These are phyloP conservation scores for Crassisporium funariophilum DNA, from an alignment of 768 basidiomycete species.

Conservation along the genomic window DNA sequence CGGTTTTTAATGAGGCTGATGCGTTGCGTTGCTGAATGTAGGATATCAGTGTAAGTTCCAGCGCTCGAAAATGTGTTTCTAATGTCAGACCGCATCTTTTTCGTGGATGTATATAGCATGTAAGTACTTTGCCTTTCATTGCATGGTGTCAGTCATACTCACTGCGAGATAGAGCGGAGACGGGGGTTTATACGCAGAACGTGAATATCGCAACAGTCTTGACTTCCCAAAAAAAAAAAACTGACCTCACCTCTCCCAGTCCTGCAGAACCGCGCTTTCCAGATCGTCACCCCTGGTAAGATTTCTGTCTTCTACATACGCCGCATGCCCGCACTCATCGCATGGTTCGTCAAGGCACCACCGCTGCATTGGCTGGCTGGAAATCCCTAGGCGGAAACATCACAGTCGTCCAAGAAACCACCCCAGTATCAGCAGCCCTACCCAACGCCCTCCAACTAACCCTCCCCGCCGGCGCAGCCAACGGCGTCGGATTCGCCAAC, in stretches of 20 bases:
- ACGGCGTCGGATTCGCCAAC: slow-evolving; percentile 57
- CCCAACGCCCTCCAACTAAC: slow-evolving; percentile 61
- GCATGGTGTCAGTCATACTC: background rate
- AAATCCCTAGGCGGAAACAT: slow-evolving; percentile 48
- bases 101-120: slow-evolving; percentile 29
- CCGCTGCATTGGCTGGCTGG: slow-evolving; percentile 56
- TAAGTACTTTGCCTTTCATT: slow-evolving; percentile 21
- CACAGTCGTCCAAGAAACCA: slow-evolving; percentile 50
- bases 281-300: slow-evolving; percentile 58
- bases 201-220: slow-evolving; percentile 31
- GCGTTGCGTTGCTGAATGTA: slow-evolving; percentile 19
- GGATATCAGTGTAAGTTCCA: slow-evolving; percentile 62
- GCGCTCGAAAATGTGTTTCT: background rate
- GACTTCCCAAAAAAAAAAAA: background rate
- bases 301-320: background rate
- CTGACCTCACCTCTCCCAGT: slow-evolving; percentile 34
- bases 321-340: background rate
- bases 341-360: slow-evolving; percentile 36
- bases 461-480: slow-evolving; percentile 41
- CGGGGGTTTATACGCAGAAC: slow-evolving; percentile 68
- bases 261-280: slow-evolving; percentile 72
- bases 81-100: slow-evolving; percentile 1
- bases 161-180: slow-evolving; percentile 54
- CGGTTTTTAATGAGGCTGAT: background rate
- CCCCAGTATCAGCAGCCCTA: slow-evolving; percentile 57